Percentiles rank a stretch among this genome's conserved stretches.
Evolutionary conservation across 805 yeast genomes (phyloP).

Genomic region (Yamadazyma philogaea): DNA sequence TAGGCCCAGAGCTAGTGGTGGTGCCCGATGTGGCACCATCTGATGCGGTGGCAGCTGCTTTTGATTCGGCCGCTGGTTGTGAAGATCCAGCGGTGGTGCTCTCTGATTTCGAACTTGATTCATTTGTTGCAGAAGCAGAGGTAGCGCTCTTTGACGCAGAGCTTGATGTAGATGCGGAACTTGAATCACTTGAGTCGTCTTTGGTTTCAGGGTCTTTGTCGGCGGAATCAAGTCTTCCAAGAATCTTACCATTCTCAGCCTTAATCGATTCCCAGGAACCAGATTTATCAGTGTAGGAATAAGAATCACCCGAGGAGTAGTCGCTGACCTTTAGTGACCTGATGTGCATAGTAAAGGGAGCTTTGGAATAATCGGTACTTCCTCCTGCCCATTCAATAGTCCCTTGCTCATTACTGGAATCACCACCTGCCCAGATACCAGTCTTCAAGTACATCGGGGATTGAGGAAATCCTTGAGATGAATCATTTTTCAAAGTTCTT

Average conservation of each 20-base stretch:
- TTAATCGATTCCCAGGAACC: slow-evolving; percentile 59
- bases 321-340: slow-evolving; percentile 56
- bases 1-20: background rate
- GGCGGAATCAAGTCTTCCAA: slow-evolving; percentile 51
- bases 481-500: slow-evolving; percentile 54
- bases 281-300: slow-evolving; percentile 49
- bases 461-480: slow-evolving; percentile 76
- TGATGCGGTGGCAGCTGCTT: background rate
- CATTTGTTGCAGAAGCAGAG: background rate
- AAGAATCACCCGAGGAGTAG: slow-evolving; percentile 60
- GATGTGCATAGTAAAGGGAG: slow-evolving; percentile 66
- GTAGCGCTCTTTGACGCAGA: background rate
- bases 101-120: background rate
- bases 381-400: slow-evolving; percentile 85
- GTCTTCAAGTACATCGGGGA: slow-evolving; percentile 70
- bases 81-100: background rate
- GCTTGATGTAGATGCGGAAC: background rate
- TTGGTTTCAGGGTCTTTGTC: slow-evolving; percentile 26
- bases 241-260: slow-evolving; percentile 56
- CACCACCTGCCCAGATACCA: slow-evolving; percentile 84
- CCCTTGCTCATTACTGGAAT: slow-evolving; percentile 56
- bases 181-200: background rate
- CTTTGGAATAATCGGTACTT: slow-evolving; percentile 54
- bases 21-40: background rate
- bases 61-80: background rate